Percentiles rank a stretch among this genome's conserved stretches.
These are phyloP conservation scores for Trichoderma pleuroti DNA, from an alignment of 2,329 filamentous ascomycete species.

Conservation along the genomic window DNA sequence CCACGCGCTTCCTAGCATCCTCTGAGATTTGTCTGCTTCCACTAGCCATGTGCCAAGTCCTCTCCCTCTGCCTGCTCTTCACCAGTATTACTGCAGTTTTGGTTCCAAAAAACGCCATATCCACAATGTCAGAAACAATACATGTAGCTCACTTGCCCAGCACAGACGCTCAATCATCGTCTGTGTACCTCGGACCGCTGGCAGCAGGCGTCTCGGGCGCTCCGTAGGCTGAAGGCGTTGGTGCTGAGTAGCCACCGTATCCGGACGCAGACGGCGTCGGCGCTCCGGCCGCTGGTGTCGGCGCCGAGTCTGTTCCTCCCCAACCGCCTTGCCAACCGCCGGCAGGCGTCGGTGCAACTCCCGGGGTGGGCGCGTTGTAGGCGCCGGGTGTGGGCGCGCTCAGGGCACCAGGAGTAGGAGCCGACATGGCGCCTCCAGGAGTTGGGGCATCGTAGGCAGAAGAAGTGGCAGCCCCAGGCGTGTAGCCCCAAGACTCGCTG, in stretches of 20 bases:
- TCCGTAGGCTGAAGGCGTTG: constrained; percentile 61
- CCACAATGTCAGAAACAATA: background rate
- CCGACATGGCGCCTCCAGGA: constrained; percentile 55
- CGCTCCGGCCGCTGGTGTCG: constrained; percentile 62
- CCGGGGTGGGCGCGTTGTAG: constrained; percentile 62
- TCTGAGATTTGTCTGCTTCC: constrained; percentile 1
- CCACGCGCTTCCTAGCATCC: background rate
- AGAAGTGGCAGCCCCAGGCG: constrained; percentile 46
- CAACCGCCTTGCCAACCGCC: constrained; percentile 58
- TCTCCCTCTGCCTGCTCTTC: background rate
- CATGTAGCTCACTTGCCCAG: background rate
- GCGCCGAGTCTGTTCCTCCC: constrained; percentile 60
- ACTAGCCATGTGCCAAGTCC: background rate
- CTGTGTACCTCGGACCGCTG: constrained; percentile 52
- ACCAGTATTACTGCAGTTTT: constrained; percentile 8
- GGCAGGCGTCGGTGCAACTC: constrained; percentile 66
- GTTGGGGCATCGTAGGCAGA: constrained; percentile 67
- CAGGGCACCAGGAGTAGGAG: constrained; percentile 59
- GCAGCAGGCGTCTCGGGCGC: constrained; percentile 60
- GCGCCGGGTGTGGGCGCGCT: constrained; percentile 71
- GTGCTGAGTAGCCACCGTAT: constrained; percentile 52
- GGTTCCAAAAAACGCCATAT: constrained; percentile 6
- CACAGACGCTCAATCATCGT: constrained; percentile 41
- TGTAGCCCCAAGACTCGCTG: constrained; percentile 60
- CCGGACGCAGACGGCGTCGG: constrained; percentile 67